These are phyloP conservation scores for Rhynchosporium agropyri DNA, from an alignment of 2,329 filamentous ascomycete genomes.

Conservation along the genomic window DNA sequence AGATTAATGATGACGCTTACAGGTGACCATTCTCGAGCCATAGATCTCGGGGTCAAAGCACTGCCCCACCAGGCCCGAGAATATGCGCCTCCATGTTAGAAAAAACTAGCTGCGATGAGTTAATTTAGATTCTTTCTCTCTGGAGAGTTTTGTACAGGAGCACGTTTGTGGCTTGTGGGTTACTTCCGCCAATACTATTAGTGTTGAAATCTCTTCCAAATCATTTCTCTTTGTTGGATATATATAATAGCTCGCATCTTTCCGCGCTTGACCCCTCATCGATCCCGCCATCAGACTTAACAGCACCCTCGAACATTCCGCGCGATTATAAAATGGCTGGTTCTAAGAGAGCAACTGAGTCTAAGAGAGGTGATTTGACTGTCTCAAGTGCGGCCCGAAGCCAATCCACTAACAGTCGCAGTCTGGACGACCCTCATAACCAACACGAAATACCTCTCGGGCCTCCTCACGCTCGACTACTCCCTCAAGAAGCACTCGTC, in stretches of 20 bases:
- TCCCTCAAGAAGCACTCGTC: slow-evolving; percentile 68
- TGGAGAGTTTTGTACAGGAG: no score
- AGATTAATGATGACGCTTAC: no score
- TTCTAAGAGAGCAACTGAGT: slow-evolving; percentile 36
- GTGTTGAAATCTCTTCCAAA: neutral
- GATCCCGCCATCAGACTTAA: neutral
- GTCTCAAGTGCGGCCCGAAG: neutral
- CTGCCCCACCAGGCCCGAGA: no score
- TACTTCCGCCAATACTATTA: no score
- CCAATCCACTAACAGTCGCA: slow-evolving; percentile 42
- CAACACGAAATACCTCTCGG: slow-evolving; percentile 78
- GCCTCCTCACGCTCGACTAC: slow-evolving; percentile 79
- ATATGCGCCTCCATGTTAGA: no score
- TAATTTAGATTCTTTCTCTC: no score
- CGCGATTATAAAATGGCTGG: slow-evolving; percentile 27
- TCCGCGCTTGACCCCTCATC: neutral
- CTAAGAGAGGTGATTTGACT: slow-evolving; percentile 36
- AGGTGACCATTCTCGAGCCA: no score
- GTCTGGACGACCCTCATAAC: slow-evolving; percentile 91
- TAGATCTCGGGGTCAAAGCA: no score
- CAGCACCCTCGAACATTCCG: neutral
- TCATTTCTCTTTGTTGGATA: no score
- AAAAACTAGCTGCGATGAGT: no score
- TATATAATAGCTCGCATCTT: no score
- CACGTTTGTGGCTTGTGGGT: no score